Evolutionary conservation across 176 grass and related monocot genomes (phyloP).

Genomic region (Zoysia japonica): DNA sequence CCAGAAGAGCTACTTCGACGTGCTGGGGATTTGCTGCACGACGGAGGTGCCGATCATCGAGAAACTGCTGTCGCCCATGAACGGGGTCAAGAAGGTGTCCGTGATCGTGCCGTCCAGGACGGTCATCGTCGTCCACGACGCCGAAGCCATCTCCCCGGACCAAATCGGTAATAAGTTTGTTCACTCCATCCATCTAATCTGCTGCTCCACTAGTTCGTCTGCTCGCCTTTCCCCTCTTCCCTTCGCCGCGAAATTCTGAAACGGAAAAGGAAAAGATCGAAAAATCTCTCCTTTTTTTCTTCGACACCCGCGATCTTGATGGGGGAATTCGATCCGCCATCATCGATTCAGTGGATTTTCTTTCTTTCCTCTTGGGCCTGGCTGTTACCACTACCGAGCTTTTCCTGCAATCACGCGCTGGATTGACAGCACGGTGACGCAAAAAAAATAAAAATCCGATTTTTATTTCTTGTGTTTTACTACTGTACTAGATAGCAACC

Average conservation of each 20-base stretch:
- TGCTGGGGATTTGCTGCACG: conserved; percentile 92
- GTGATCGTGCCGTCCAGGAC: conserved; percentile 88
- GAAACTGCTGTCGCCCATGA: conserved; percentile 64
- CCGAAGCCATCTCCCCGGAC: conserved; percentile 36
- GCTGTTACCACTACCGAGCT: neutral
- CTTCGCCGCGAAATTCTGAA: neutral
- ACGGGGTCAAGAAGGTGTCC: conserved; percentile 64
- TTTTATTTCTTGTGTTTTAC: neutral
- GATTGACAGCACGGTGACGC: neutral
- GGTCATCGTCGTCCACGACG: conserved; percentile 89
- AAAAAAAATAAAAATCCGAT: neutral
- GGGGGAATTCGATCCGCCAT: neutral
- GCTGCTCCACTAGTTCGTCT: neutral
- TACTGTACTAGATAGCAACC: neutral
- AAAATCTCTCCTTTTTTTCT: neutral
- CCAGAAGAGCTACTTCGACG: conserved; percentile 97
- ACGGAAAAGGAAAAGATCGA: neutral
- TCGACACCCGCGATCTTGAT: neutral
- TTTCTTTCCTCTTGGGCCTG: neutral
- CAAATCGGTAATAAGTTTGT: conserved; percentile 59
- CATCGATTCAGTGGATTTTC: neutral
- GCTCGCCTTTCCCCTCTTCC: neutral
- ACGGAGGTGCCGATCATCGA: conserved; percentile 84
- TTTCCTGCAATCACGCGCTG: neutral
- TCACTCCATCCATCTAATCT: no score